Evolutionary conservation across 352 stramenopile species (phyloP).

Genomic region (Pythium sukuiense): DNA sequence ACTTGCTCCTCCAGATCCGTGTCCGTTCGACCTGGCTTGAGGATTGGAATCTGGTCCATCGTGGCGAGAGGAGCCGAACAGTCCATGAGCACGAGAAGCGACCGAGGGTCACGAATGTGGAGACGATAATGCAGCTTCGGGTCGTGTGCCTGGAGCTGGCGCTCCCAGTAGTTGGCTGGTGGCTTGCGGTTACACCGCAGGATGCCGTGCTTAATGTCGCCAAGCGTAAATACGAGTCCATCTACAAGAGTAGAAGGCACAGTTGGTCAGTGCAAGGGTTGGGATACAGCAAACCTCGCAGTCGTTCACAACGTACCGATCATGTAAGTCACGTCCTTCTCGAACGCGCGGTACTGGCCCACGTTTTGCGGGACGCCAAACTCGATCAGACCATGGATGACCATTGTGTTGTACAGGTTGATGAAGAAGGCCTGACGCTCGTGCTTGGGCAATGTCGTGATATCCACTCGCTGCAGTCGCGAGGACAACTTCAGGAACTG

Average conservation of each 20-base stretch:
- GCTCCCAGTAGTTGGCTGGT: slow-evolving; percentile 85
- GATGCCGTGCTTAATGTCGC: slow-evolving; percentile 87
- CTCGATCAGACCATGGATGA: slow-evolving; percentile 83
- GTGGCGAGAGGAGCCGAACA: slow-evolving; percentile 61
- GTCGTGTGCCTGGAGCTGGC: slow-evolving; percentile 79
- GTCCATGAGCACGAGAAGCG: slow-evolving; percentile 80
- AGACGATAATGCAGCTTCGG: slow-evolving; percentile 83
- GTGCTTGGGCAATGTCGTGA: slow-evolving; percentile 75
- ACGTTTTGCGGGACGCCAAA: slow-evolving; percentile 85
- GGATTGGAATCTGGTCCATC: slow-evolving; percentile 64
- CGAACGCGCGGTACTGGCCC: slow-evolving; percentile 81
- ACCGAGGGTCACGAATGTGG: slow-evolving; percentile 84
- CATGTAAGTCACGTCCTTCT: slow-evolving; percentile 78
- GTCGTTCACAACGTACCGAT: slow-evolving; percentile 40
- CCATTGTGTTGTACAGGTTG: slow-evolving; percentile 90
- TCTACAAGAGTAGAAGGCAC: slow-evolving; percentile 29
- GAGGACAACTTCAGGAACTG: slow-evolving; percentile 69
- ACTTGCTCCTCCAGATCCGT: slow-evolving; percentile 85
- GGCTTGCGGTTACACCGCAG: slow-evolving; percentile 88
- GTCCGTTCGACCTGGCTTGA: slow-evolving; percentile 80
- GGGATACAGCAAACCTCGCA: not conserved
- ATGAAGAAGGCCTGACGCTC: slow-evolving; percentile 89
- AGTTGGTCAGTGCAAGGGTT: not conserved
- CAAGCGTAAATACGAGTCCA: slow-evolving; percentile 74
- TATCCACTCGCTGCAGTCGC: slow-evolving; percentile 68